Percentiles rank a stretch among this genome's conserved stretches.
Evolutionary conservation across 805 yeast genomes (phyloP).

Genomic region (Gaillardinia entomophila): DNA sequence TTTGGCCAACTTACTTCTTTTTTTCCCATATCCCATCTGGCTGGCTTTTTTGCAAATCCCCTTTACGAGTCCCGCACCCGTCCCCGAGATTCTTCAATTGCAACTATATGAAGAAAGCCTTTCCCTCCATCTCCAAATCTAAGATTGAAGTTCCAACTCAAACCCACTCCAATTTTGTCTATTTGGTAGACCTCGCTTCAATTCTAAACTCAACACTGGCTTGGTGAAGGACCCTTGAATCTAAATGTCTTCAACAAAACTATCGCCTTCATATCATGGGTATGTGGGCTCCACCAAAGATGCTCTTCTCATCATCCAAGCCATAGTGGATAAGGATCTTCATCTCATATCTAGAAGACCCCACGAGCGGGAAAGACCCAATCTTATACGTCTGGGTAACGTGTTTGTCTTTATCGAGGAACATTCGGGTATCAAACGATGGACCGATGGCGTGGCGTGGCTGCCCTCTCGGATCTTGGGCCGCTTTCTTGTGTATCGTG

Average conservation of each 20-base stretch:
- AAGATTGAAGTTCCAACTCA: neutral
- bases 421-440: constrained; percentile 75
- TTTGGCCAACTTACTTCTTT: neutral
- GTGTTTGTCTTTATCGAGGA: constrained; percentile 84
- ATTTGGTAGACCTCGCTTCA: neutral
- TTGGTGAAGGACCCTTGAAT: too few relatives aligned
- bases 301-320: constrained; percentile 76
- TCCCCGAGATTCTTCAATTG: neutral
- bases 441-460: constrained; percentile 98
- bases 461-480: constrained; percentile 86
- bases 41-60: neutral
- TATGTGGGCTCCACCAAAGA: constrained; percentile 79
- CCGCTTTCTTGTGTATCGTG: constrained; percentile 77
- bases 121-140: too few relatives aligned
- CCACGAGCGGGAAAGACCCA: constrained; percentile 66
- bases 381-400: constrained; percentile 67
- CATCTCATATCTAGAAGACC: constrained; percentile 72
- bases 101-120: too few relatives aligned
- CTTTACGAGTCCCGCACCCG: neutral
- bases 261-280: constrained; percentile 61
- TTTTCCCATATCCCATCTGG: neutral
- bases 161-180: neutral
- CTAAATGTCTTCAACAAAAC: constrained; percentile 8
- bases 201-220: too few relatives aligned
- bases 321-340: constrained; percentile 58